Conservation (phyloP, 2,329 filamentous ascomycete genomes). For the Claviceps arundinis region DNA sequence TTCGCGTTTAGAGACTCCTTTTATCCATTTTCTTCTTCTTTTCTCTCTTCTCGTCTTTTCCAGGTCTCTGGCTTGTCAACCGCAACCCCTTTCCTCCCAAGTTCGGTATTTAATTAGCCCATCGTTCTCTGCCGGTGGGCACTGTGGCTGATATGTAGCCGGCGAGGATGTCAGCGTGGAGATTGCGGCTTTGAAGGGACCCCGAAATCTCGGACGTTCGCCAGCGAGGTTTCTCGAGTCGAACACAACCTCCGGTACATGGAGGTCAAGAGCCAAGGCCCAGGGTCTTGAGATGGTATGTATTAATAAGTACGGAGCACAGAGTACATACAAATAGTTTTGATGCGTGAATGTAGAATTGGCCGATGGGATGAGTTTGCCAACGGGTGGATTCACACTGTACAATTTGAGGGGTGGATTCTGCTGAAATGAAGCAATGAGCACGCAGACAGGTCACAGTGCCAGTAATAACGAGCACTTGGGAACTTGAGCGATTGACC, state of each 20-base stretch:
- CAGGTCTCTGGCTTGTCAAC: not conserved
- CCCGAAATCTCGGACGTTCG: not conserved
- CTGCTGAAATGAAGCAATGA: slow-evolving; percentile 4
- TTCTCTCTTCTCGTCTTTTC: not conserved
- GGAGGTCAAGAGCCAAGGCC: too few species aligned
- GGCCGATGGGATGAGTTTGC: too few species aligned
- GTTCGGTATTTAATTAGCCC: not conserved
- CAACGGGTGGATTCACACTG: not conserved
- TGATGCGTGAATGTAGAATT: too few species aligned
- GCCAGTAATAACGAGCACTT: not conserved
- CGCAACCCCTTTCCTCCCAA: not conserved
- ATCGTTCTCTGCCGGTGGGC: not conserved
- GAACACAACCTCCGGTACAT: too few species aligned
- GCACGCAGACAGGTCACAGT: slow-evolving; percentile 4
- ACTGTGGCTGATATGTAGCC: not conserved
- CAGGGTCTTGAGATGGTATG: too few species aligned
- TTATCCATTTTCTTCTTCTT: not conserved
- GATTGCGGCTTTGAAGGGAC: not conserved
- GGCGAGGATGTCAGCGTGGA: not conserved
- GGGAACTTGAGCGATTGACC: not conserved
- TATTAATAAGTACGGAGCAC: too few species aligned
- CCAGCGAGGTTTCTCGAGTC: too few species aligned
- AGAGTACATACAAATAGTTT: too few species aligned
- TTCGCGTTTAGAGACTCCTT: not conserved
- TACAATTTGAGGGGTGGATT: slow-evolving; percentile 1